These are phyloP conservation scores for Paraphaeosphaeria sporulosa DNA, from an alignment of 2,329 filamentous ascomycete genomes.

Conservation along the genomic window DNA sequence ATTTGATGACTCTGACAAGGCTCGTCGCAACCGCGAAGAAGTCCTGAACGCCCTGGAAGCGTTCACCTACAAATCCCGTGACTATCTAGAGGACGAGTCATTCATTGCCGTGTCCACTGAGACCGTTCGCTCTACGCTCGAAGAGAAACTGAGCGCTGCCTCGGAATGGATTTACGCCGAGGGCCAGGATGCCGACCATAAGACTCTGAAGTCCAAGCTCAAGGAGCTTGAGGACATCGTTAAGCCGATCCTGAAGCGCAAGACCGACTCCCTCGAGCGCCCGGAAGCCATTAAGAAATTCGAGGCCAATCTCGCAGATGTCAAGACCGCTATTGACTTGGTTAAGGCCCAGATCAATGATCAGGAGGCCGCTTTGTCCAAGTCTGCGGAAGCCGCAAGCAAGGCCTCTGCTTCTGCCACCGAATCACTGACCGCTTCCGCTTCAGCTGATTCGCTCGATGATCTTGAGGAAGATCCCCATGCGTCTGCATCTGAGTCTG, in stretches of 20 bases:
- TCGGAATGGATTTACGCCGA: slow-evolving; percentile 94
- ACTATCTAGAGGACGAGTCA: slow-evolving; percentile 77
- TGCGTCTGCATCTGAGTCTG: slow-evolving; percentile 45
- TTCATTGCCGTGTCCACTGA: slow-evolving; percentile 77
- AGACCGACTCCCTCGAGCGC: slow-evolving; percentile 74
- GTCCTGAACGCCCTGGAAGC: slow-evolving; percentile 90
- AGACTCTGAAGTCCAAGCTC: slow-evolving; percentile 77
- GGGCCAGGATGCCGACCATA: slow-evolving; percentile 76
- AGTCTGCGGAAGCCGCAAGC: slow-evolving; percentile 43
- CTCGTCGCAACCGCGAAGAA: slow-evolving; percentile 80
- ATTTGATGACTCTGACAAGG: slow-evolving; percentile 85
- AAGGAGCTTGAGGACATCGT: slow-evolving; percentile 80
- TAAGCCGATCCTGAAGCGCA: slow-evolving; percentile 76
- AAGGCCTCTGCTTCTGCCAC: slow-evolving; percentile 53
- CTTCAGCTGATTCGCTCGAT: slow-evolving; percentile 63
- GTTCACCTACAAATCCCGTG: slow-evolving; percentile 87
- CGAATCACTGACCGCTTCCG: slow-evolving; percentile 55
- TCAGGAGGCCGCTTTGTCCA: slow-evolving; percentile 62
- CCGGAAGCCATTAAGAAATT: slow-evolving; percentile 74
- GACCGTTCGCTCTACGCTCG: slow-evolving; percentile 70
- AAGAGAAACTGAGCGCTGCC: slow-evolving; percentile 70
- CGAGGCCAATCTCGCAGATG: slow-evolving; percentile 74
- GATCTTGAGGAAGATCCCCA: slow-evolving; percentile 75
- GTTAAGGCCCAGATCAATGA: slow-evolving; percentile 78
- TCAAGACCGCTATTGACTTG: slow-evolving; percentile 72